Percentiles rank a stretch among this genome's conserved stretches.
Conservation (phyloP, 2,329 filamentous ascomycete species). For the Zymoseptoria brevis region DNA sequence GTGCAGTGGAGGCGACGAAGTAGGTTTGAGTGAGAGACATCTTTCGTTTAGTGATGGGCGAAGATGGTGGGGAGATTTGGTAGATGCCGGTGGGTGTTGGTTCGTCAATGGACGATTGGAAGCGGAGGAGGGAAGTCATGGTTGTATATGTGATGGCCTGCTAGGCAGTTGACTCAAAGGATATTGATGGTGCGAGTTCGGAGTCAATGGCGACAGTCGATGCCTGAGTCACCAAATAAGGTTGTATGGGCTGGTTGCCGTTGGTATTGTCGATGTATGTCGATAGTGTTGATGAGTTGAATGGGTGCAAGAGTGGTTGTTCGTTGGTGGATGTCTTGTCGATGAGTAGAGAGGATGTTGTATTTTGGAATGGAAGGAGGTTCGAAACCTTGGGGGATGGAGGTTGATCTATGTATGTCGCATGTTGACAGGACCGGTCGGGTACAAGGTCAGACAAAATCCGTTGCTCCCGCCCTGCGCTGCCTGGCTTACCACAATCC, state of each 20-base stretch:
- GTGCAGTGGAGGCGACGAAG: slow-evolving; percentile 93
- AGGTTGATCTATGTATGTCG: background rate
- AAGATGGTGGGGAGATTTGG: slow-evolving; percentile 34
- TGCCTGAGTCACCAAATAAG: background rate
- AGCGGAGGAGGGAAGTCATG: slow-evolving; percentile 45
- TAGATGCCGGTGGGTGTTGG: slow-evolving; percentile 38
- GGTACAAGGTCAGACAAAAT: background rate
- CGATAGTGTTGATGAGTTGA: background rate
- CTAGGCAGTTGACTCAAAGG: background rate
- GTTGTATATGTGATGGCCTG: slow-evolving; percentile 16
- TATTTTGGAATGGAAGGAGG: background rate
- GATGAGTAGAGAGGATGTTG: background rate
- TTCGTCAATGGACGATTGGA: slow-evolving; percentile 41
- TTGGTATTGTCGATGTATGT: too few species aligned
- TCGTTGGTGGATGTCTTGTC: background rate
- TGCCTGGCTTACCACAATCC: background rate
- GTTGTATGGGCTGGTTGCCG: background rate
- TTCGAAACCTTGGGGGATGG: background rate
- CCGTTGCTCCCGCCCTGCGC: background rate
- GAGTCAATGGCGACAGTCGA: background rate
- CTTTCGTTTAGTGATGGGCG: slow-evolving; percentile 58
- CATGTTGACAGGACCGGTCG: background rate
- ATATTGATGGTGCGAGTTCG: background rate
- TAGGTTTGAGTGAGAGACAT: slow-evolving; percentile 99
- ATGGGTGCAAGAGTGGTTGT: background rate